Conservation (phyloP, 2,329 filamentous ascomycete genomes). For the Laburnicola sp. region DNA sequence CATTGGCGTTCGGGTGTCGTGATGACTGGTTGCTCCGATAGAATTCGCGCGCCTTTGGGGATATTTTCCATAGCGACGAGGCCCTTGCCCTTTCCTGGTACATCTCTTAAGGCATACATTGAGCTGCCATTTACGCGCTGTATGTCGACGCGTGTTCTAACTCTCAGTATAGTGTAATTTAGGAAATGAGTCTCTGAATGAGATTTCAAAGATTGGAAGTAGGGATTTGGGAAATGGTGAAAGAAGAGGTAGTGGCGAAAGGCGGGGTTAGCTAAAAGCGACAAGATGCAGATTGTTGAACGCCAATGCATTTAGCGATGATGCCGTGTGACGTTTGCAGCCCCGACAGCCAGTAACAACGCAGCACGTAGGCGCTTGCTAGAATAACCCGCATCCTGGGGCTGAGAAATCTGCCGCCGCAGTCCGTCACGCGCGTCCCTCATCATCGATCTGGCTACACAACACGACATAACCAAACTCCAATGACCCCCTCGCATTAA, state of each 20-base stretch:
- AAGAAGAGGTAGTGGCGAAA: background rate
- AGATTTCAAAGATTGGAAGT: constrained; percentile 9
- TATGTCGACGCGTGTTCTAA: constrained; percentile 4
- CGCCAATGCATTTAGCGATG: constrained; percentile 3
- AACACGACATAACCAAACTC: too few species aligned
- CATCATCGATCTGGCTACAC: too few species aligned
- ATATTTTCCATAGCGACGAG: constrained; percentile 46
- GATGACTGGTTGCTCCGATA: constrained; percentile 47
- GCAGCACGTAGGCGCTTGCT: constrained; percentile 4
- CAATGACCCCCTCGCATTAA: too few species aligned
- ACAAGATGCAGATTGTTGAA: constrained; percentile 6
- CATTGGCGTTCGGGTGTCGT: constrained; percentile 25
- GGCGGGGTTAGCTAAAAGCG: background rate
- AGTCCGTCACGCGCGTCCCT: too few species aligned
- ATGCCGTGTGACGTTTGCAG: constrained; percentile 6
- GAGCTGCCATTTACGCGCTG: constrained; percentile 2
- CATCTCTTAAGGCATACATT: constrained; percentile 18
- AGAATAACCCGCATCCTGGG: too few species aligned
- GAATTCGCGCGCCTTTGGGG: constrained; percentile 45
- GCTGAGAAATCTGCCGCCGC: too few species aligned
- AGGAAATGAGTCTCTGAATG: constrained; percentile 7
- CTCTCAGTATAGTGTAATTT: constrained; percentile 6
- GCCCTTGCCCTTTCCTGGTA: constrained; percentile 46
- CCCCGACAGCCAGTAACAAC: constrained; percentile 1
- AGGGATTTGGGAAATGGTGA: constrained; percentile 2